Conservation (phyloP, 2,329 filamentous ascomycete genomes). For the Dactylellina haptotyla region DNA sequence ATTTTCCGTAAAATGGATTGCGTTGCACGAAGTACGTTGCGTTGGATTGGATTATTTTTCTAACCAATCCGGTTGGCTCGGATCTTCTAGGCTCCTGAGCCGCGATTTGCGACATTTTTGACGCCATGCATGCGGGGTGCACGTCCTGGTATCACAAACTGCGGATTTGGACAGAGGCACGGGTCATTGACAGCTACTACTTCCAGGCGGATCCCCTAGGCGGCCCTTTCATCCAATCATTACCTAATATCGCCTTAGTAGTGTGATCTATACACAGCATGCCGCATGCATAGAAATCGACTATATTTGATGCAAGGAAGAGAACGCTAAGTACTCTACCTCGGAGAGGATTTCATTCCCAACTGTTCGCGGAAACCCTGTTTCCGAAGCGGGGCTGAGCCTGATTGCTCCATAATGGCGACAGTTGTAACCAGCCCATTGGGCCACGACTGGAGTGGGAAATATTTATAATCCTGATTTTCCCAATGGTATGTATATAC, state of each 20-base stretch:
- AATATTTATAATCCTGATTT: slow-evolving; percentile 27
- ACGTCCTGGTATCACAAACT: slow-evolving; percentile 23
- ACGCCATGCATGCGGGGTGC: slow-evolving; percentile 27
- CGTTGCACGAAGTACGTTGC: slow-evolving; percentile 8
- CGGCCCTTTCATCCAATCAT: slow-evolving; percentile 22
- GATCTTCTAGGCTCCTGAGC: slow-evolving; percentile 21
- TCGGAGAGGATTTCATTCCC: slow-evolving; percentile 25
- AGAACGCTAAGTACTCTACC: slow-evolving; percentile 20
- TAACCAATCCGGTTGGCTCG: slow-evolving; percentile 21
- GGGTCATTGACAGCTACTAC: slow-evolving; percentile 19
- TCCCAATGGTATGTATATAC: slow-evolving; percentile 21
- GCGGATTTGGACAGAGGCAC: slow-evolving; percentile 14
- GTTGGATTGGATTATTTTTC: slow-evolving; percentile 20
- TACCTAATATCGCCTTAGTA: slow-evolving; percentile 25
- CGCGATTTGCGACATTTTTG: slow-evolving; percentile 26
- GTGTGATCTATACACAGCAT: slow-evolving; percentile 27
- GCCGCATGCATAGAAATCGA: slow-evolving; percentile 20
- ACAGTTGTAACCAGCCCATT: slow-evolving; percentile 27
- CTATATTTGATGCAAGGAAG: slow-evolving; percentile 26
- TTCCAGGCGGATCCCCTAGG: slow-evolving; percentile 18
- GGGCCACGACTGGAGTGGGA: slow-evolving; percentile 15
- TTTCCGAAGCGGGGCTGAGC: slow-evolving; percentile 22
- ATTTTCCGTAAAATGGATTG: slow-evolving; percentile 24
- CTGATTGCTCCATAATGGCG: slow-evolving; percentile 24
- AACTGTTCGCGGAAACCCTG: slow-evolving; percentile 12